Conservation (phyloP, 2,329 filamentous ascomycete genomes). For the Fusarium nurragi region DNA sequence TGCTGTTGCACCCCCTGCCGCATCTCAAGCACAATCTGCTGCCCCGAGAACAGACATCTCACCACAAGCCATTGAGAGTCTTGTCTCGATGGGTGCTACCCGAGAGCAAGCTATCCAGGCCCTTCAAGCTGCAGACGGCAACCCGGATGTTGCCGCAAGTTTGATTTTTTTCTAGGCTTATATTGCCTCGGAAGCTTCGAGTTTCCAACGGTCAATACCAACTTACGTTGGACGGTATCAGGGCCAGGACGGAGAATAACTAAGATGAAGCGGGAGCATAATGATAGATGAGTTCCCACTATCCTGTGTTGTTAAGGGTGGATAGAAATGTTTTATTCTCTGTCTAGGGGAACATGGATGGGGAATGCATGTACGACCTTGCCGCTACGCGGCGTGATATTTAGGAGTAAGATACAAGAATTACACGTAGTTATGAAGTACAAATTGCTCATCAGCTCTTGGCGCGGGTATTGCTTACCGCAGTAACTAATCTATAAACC, state of each 20-base stretch:
- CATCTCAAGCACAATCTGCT: constrained; percentile 39
- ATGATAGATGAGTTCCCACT: constrained; percentile 37
- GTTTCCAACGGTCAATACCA: constrained; percentile 12
- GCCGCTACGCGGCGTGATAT: constrained; percentile 23
- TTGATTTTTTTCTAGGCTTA: constrained; percentile 67
- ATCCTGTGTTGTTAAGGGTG: constrained; percentile 19
- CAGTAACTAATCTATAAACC: constrained; percentile 24
- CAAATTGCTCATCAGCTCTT: constrained; percentile 28
- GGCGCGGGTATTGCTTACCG: constrained; percentile 28
- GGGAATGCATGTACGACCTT: constrained; percentile 17
- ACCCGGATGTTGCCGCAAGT: constrained; percentile 88
- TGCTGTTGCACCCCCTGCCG: constrained; percentile 43
- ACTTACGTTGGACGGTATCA: constrained; percentile 16
- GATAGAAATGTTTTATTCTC: constrained; percentile 38
- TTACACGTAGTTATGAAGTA: constrained; percentile 28
- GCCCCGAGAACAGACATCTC: constrained; percentile 53
- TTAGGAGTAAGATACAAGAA: constrained; percentile 28
- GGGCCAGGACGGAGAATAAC: constrained; percentile 24
- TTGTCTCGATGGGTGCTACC: constrained; percentile 81
- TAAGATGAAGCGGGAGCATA: constrained; percentile 22
- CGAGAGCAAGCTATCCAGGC: constrained; percentile 81
- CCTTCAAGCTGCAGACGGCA: constrained; percentile 82
- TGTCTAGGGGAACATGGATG: neutral
- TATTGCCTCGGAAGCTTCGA: constrained; percentile 2
- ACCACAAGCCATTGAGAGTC: constrained; percentile 76